Percentiles rank a stretch among this genome's conserved stretches.
These are phyloP conservation scores for Yamadazyma sp. DNA, from an alignment of 805 yeast genomes.

Conservation along the genomic window DNA sequence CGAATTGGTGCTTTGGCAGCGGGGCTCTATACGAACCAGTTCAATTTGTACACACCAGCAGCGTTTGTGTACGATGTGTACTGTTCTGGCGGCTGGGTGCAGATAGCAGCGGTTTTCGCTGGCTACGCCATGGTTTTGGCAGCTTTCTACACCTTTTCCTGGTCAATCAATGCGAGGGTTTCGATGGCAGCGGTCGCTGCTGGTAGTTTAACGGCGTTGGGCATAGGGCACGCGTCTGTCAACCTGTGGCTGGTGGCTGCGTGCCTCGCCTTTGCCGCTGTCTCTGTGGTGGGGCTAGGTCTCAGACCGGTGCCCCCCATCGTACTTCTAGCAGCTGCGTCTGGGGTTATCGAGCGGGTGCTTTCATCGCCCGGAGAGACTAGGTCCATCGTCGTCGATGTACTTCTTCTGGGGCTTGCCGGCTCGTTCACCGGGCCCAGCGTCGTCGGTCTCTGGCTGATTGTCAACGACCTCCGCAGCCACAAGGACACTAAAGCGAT, in stretches of 20 bases:
- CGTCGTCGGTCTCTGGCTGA: background rate
- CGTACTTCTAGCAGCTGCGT: too few species aligned
- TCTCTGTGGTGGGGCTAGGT: too few species aligned
- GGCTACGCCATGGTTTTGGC: background rate
- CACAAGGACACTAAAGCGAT: slow-evolving; percentile 79
- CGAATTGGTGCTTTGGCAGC: slow-evolving; percentile 1
- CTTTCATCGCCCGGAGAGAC: too few species aligned
- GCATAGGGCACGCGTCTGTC: too few species aligned
- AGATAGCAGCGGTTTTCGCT: background rate
- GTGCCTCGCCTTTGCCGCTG: too few species aligned
- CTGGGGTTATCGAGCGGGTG: too few species aligned
- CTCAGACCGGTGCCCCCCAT: background rate
- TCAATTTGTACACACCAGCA: slow-evolving; percentile 2
- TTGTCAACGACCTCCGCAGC: background rate
- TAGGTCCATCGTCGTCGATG: too few species aligned
- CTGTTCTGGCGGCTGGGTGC: background rate
- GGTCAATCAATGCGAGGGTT: background rate
- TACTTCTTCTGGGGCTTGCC: background rate
- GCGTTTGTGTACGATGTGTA: slow-evolving; percentile 2
- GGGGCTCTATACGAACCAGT: background rate
- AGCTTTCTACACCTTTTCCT: background rate
- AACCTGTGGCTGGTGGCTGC: too few species aligned
- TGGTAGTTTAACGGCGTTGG: background rate
- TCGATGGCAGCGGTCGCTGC: background rate
- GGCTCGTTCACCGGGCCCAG: background rate